Evolutionary conservation across 2,329 filamentous ascomycete species (phyloP), one percentile per base, ranked within the genome.

Genomic region (Didymosphaeria variabile): DNA sequence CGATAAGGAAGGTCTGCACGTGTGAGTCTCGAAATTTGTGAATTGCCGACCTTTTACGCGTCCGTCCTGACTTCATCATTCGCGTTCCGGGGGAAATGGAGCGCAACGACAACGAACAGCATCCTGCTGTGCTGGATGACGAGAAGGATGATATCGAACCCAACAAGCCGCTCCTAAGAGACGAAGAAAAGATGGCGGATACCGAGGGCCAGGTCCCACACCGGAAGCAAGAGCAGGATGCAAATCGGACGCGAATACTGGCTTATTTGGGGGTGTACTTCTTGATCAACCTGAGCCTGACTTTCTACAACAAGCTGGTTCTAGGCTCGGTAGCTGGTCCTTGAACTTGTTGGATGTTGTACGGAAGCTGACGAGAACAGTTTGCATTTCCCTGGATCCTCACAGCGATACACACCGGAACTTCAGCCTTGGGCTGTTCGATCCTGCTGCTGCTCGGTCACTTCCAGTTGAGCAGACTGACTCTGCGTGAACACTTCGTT

Each of bases 351-450:
- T 5, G 3, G 19, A 31, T 6, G 15, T 19, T 54, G 21, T 13
- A 44, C 8, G 9, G 26, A 42, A 2, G 34, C 36, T 54, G 23
- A 54, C 36, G 12, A 54, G 23, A 40, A n/a, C 23, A 54, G 51
- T 54, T 54, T 44, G 51, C 51, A 21, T 54, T 54, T 31, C 51
- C 51, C 15, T 54, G 51, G 51, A 54, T 54, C 29, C 51, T 54
- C 51, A 54, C 51, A 8, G 36, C 51, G 19, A 54, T 54, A 54
- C 51, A 54, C 23, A 44, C 51, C 1, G 51, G 51, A 7, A 54
- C 51, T 15, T 54, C 51, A 31, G 51, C 51, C 3, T 19, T 54
- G 36, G 51, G 51, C 5, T 54, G 51, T 13, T 54, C 38, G 7
- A 10, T 54, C 10, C 31, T 54, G 51, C 51, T 54, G 23, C 23